Evolutionary conservation across 2,329 filamentous ascomycete species (phyloP).

Genomic region (Knufia fluminis): DNA sequence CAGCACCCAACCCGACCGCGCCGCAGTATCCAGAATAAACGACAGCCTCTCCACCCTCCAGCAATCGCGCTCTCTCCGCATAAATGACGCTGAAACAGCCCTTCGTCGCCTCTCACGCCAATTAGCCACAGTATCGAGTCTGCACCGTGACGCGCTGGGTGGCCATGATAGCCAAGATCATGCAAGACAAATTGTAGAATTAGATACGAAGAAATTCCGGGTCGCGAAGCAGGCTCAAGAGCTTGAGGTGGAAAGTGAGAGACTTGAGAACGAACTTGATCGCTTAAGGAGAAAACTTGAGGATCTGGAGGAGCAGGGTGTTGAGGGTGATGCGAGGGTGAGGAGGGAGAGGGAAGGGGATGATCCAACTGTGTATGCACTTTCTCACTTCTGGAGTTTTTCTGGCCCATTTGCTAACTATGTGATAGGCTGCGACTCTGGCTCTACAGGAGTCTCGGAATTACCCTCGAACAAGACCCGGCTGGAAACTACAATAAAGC

Average conservation of each 20-base stretch:
- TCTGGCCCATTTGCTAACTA: background rate
- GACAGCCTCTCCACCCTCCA: conserved; percentile 77
- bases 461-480: conserved; percentile 77
- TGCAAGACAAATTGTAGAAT: conserved; percentile 70
- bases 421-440: conserved; percentile 61
- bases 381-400: background rate
- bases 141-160: conserved; percentile 66
- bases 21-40: conserved; percentile 70
- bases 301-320: conserved; percentile 76
- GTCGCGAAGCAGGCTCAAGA: conserved; percentile 86
- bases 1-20: conserved; percentile 83
- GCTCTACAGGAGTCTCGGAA: conserved; percentile 82
- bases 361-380: conserved; percentile 38
- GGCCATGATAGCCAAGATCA: conserved; percentile 67
- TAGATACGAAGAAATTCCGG: conserved; percentile 90
- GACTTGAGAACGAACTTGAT: conserved; percentile 68
- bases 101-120: conserved; percentile 66
- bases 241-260: conserved; percentile 87
- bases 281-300: conserved; percentile 65
- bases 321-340: conserved; percentile 57
- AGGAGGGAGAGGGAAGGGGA: conserved; percentile 44
- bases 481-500: conserved; percentile 76
- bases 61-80: conserved; percentile 69
- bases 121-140: conserved; percentile 62
- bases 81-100: conserved; percentile 58